Conservation (phyloP, 371 early-diverging fungal genomes). For the Syncephalastrum racemosum region DNA sequence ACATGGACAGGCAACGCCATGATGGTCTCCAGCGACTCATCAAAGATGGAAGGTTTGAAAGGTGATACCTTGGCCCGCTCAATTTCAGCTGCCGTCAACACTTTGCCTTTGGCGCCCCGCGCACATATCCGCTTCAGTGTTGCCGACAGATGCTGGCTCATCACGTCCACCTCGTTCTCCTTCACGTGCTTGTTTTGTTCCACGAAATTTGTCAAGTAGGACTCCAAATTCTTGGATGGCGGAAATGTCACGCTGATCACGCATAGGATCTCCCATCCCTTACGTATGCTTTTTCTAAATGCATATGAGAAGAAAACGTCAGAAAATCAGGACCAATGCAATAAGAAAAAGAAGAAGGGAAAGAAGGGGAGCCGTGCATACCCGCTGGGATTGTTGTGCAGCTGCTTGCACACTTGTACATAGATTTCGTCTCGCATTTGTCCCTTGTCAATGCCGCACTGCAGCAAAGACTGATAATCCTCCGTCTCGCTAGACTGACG, state of each 20-base stretch:
- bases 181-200: conserved; percentile 55
- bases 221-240: conserved; percentile 87
- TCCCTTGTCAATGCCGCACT: conserved; percentile 73
- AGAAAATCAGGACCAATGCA: not conserved
- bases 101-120: conserved; percentile 81
- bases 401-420: conserved; percentile 91
- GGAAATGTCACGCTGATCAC: conserved; percentile 85
- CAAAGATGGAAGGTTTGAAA: conserved; percentile 89
- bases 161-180: conserved; percentile 53
- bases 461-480: conserved; percentile 77
- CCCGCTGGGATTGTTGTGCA: conserved; percentile 79
- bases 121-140: conserved; percentile 72
- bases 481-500: conserved; percentile 32
- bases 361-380: conserved; percentile 30
- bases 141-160: conserved; percentile 62
- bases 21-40: conserved; percentile 82
- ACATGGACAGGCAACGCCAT: conserved; percentile 61
- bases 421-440: conserved; percentile 92
- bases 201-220: conserved; percentile 81
- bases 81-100: conserved; percentile 74
- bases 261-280: conserved; percentile 88
- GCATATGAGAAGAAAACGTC: not conserved
- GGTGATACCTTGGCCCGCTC: conserved; percentile 82
- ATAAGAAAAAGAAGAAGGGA: conserved; percentile 2
- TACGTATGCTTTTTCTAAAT: conserved; percentile 62